Evolutionary conservation across 2,329 filamentous ascomycete genomes (phyloP).

Genomic region (Catunica adiposa): DNA sequence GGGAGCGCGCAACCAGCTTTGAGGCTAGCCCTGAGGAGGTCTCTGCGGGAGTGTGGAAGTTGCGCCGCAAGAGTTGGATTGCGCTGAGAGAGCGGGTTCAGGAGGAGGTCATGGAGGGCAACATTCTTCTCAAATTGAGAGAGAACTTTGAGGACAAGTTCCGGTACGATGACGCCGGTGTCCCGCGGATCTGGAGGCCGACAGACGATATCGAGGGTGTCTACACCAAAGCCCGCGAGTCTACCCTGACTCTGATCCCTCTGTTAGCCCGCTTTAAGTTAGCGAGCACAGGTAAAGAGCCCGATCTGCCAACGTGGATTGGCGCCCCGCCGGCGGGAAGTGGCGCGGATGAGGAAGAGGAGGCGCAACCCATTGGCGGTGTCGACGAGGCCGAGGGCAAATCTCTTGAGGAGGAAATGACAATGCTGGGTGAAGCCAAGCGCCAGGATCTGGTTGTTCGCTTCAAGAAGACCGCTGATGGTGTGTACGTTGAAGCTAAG

Average conservation of each 20-base stretch:
- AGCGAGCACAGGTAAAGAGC: slow-evolving; percentile 53
- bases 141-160: slow-evolving; percentile 99
- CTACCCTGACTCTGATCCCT: slow-evolving; percentile 78
- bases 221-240: slow-evolving; percentile 84
- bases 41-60: slow-evolving; percentile 77
- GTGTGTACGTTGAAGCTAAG: slow-evolving; percentile 96
- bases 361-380: slow-evolving; percentile 74
- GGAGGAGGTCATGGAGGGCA: slow-evolving; percentile 96
- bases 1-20: slow-evolving; percentile 79
- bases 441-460: slow-evolving; percentile 79
- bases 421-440: slow-evolving; percentile 77
- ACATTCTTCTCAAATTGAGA: slow-evolving; percentile 81
- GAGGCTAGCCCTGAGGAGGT: slow-evolving; percentile 85
- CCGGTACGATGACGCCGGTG: slow-evolving; percentile 86
- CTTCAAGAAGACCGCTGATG: slow-evolving; percentile 97
- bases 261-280: slow-evolving; percentile 74
- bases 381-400: slow-evolving; percentile 91
- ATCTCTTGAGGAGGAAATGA: slow-evolving; percentile 91
- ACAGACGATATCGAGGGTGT: slow-evolving; percentile 93
- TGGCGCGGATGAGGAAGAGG: slow-evolving; percentile 84
- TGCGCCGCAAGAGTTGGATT: slow-evolving; percentile 88
- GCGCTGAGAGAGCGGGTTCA: slow-evolving; percentile 81
- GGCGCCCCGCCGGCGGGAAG: slow-evolving; percentile 59
- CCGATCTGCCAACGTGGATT: slow-evolving; percentile 72
- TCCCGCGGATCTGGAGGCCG: slow-evolving; percentile 91